Evolutionary conservation across 2,329 filamentous ascomycete species (phyloP).

Genomic region (Chrysosporium queenslandicum): DNA sequence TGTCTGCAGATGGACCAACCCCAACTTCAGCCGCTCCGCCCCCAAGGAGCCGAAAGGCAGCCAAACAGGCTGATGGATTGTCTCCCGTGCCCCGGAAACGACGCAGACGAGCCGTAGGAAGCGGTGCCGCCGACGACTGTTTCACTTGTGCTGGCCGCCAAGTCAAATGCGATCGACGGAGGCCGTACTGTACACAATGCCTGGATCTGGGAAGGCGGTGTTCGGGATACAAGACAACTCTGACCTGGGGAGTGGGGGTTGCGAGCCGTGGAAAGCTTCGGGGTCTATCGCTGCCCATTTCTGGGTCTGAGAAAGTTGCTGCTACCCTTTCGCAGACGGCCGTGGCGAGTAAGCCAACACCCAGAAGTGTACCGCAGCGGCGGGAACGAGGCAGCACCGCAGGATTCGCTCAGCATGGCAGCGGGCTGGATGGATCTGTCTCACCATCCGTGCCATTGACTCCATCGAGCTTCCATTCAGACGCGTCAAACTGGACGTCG

Average conservation of each 20-base stretch:
- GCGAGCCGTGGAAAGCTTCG: constrained; percentile 91
- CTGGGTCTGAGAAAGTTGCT: constrained; percentile 36
- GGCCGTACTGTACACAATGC: constrained; percentile 92
- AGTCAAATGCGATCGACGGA: constrained; percentile 76
- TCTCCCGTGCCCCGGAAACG: constrained; percentile 48
- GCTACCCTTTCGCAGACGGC: constrained; percentile 21
- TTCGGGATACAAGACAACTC: constrained; percentile 88
- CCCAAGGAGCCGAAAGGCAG: not conserved
- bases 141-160: constrained; percentile 81
- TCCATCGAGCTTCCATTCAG: not conserved
- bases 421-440: not conserved
- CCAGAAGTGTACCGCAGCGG: constrained; percentile 1
- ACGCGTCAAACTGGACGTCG: not conserved
- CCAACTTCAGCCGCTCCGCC: not conserved
- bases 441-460: not conserved
- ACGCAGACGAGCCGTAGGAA: constrained; percentile 76
- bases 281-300: constrained; percentile 65
- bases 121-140: constrained; percentile 87
- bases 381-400: not conserved
- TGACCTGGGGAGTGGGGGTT: constrained; percentile 94
- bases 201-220: constrained; percentile 86
- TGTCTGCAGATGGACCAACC: not conserved
- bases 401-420: not conserved
- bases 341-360: not conserved
- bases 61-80: not conserved